A percentile compares a stretch with the other conserved stretches of the same genome.
phyloP scores from a whole-genome alignment of 768 basidiomycete genomes.

The Suillus fuscotomentosus region DNA sequence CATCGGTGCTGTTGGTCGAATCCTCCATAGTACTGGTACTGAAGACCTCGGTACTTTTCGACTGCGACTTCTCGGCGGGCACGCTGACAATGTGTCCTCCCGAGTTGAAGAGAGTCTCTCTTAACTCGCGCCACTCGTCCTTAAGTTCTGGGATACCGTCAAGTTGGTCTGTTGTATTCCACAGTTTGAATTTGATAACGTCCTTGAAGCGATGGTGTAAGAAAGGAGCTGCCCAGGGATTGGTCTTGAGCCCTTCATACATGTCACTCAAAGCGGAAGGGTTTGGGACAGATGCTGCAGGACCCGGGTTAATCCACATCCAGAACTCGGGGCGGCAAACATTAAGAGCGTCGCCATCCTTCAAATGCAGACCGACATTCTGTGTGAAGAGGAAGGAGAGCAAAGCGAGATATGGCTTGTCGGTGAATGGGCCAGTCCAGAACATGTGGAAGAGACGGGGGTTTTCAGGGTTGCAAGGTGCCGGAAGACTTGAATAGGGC shows the following conservation, averaged over 20 bases:
- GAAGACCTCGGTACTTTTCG: conserved; percentile 23
- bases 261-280: conserved; percentile 79
- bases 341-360: conserved; percentile 37
- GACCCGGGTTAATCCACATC: conserved; percentile 99
- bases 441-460: conserved; percentile 97
- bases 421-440: conserved; percentile 98
- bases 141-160: conserved; percentile 88
- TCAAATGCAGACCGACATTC: conserved; percentile 79
- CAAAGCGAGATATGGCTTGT: conserved; percentile 96
- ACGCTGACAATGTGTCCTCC: conserved; percentile 75
- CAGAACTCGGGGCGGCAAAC: conserved; percentile 90
- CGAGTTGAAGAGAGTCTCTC: conserved; percentile 81
- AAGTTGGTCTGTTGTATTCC: conserved; percentile 98
- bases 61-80: conserved; percentile 40
- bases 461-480: conserved; percentile 79
- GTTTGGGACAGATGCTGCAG: conserved; percentile 86
- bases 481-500: conserved; percentile 53
- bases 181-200: conserved; percentile 91
- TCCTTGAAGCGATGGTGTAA: conserved; percentile 90
- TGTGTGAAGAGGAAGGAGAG: conserved; percentile 96
- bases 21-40: conserved; percentile 14
- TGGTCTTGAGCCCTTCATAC: conserved; percentile 76
- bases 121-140: conserved; percentile 82
- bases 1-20: conserved; percentile 24
- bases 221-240: conserved; percentile 95